Percentiles rank a stretch among this genome's conserved stretches.
phyloP scores from a whole-genome alignment of 805 yeast species.

The Suhomyces sp. region DNA sequence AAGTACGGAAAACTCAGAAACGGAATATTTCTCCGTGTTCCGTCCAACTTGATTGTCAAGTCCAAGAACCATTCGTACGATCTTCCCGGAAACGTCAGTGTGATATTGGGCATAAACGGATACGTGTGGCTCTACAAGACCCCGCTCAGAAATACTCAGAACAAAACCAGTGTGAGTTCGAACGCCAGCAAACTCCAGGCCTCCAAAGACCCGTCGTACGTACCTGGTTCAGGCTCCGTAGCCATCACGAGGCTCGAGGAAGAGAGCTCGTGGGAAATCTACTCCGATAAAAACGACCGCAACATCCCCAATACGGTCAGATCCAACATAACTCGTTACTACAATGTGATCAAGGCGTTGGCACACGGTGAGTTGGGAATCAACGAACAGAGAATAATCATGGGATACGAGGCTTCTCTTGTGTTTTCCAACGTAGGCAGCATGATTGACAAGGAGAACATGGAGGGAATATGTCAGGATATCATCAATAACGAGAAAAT shows the following conservation, averaged over 20 bases:
- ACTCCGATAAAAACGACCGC: constrained; percentile 81
- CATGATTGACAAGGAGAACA: constrained; percentile 55
- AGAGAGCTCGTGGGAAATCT: constrained; percentile 93
- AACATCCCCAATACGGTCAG: constrained; percentile 58
- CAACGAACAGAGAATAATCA: constrained; percentile 71
- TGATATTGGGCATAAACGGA: constrained; percentile 92
- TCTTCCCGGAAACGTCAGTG: constrained; percentile 91
- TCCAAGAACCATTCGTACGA: constrained; percentile 84
- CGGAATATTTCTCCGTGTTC: constrained; percentile 79
- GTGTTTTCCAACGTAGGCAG: constrained; percentile 54
- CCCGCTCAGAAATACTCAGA: constrained; percentile 20
- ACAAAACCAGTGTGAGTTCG: constrained; percentile 18
- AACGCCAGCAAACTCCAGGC: constrained; percentile 37
- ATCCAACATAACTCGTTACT: constrained; percentile 77
- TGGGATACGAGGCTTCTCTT: constrained; percentile 88
- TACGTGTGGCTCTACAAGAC: constrained; percentile 88
- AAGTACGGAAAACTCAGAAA: constrained; percentile 94
- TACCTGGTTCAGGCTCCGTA: constrained; percentile 57
- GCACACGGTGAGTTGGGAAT: constrained; percentile 85
- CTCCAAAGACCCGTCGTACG: constrained; percentile 38
- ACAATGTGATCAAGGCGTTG: constrained; percentile 77
- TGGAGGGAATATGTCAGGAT: constrained; percentile 71
- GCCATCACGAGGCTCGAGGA: constrained; percentile 85
- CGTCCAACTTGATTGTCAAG: constrained; percentile 77
- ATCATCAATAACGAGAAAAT: constrained; percentile 68